These are phyloP conservation scores for Xylaria nigripes DNA, from an alignment of 495 filamentous ascomycete genomes.

Conservation along the genomic window DNA sequence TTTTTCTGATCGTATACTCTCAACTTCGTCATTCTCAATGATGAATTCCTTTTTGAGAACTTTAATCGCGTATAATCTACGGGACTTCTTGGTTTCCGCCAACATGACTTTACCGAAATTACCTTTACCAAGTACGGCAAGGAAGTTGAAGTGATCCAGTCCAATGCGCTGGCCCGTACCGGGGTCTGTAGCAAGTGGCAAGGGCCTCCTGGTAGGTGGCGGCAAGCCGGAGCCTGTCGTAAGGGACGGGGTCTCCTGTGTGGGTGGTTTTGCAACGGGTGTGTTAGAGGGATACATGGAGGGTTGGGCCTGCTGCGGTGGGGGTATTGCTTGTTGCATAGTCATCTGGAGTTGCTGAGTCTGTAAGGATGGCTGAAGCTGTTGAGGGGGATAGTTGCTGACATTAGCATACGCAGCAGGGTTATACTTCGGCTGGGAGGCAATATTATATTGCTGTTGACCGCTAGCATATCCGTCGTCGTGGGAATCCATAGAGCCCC, in stretches of 20 bases:
- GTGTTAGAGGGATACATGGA: slow-evolving; percentile 17
- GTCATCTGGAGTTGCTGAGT: slow-evolving; percentile 25
- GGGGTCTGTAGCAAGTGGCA: slow-evolving; percentile 51
- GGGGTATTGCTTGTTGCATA: slow-evolving; percentile 29
- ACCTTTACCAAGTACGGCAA: slow-evolving; percentile 96
- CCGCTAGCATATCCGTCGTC: slow-evolving; percentile 41
- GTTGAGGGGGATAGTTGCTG: slow-evolving; percentile 38
- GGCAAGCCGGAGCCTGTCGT: slow-evolving; percentile 27
- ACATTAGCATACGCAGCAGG: slow-evolving; percentile 64
- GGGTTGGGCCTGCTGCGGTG: slow-evolving; percentile 27
- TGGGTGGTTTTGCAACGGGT: slow-evolving; percentile 29
- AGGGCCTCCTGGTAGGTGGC: slow-evolving; percentile 40
- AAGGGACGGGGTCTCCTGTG: slow-evolving; percentile 28
- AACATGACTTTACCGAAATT: slow-evolving; percentile 99
- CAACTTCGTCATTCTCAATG: slow-evolving; percentile 99
- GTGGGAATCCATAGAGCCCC: slow-evolving; percentile 26
- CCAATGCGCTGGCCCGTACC: slow-evolving; percentile 76
- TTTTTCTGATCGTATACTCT: slow-evolving; percentile 96
- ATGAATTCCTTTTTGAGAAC: slow-evolving; percentile 99
- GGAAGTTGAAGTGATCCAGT: slow-evolving; percentile 97
- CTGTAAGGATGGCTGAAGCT: slow-evolving; percentile 33
- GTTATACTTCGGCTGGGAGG: slow-evolving; percentile 61
- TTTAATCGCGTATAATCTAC: slow-evolving; percentile 96
- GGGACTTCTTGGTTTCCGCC: slow-evolving; percentile 86
- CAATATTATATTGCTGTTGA: slow-evolving; percentile 27